Base-by-base conservation (phyloP, 768 basidiomycete genomes). In the button mushroom (Agaricus bisporus) region DNA sequence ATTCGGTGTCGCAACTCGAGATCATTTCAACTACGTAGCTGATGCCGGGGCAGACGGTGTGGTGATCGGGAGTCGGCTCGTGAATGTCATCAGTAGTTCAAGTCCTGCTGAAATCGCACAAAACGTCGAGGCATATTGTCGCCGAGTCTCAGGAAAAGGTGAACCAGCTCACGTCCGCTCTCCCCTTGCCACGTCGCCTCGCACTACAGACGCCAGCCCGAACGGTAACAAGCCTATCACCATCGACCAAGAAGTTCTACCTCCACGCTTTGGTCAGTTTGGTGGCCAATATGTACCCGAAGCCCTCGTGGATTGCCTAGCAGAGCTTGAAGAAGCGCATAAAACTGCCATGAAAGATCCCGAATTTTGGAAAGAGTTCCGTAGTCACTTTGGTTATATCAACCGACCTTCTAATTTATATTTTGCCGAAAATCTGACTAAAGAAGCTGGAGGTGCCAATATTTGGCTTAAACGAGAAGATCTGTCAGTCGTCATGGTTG, bases 401-500 rank as follows among this genome's bases (percentile, higher is more conserved):
- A 97, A 97, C 70, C 78, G 97, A 10, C 95, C 95, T 2, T 93
- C 90, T 11, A 84, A 88, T 60, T 70, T 98, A 43, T 98, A 98
- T 72, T 76, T 90, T 63, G 95, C 97, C 0, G 86, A 94, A 66
- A 84, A 91, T 53, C 73, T 99, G 55, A 97, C 94, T 1, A 85
- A 90, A 60, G 77, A 91, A 61, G 89, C 85, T 9, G 92, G 91
- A 18, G 97, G 97, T 20, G 95, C 97, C 10, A 90, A 82, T 54
- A 97, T 99, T 60, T 99, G 97, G 97, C 72, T 99, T 62, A 99
- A 99, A 76, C 83, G 94, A 43, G 95, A 95, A 70, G 93, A 95
- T 61, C 64, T 95, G 87, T 88, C 58, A 58, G 86, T 66, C 46
- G 55, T 38, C 49, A 18, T 47, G 18, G 22, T 17, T 42, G 37